phyloP scores from a whole-genome alignment of 176 grass and related monocot species.

The Zea luxurians region DNA sequence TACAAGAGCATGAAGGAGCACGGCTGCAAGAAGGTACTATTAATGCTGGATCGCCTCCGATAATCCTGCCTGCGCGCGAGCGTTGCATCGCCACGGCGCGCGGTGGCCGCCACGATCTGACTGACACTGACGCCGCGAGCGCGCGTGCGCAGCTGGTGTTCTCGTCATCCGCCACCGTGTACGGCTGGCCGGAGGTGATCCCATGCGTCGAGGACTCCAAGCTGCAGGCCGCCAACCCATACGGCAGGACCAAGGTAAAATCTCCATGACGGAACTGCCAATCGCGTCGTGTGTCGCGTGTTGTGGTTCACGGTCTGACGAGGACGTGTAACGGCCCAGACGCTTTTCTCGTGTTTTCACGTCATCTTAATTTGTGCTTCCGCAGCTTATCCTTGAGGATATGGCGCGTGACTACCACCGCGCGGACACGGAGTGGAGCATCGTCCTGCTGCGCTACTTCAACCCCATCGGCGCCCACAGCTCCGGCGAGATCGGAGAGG shows the following conservation, averaged over 20 bases:
- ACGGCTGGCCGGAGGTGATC: constrained; percentile 74
- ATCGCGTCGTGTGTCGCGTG: background rate
- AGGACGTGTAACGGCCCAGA: background rate
- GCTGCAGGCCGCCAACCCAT: constrained; percentile 80
- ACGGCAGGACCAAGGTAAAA: constrained; percentile 84
- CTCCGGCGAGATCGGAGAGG: constrained; percentile 88
- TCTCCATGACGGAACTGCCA: background rate
- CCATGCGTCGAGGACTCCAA: constrained; percentile 77
- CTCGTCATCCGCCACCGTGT: constrained; percentile 85
- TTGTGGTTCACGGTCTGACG: background rate
- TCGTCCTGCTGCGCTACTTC: constrained; percentile 84
- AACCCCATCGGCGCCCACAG: constrained; percentile 89
- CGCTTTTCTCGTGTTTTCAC: background rate
- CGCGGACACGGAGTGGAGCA: constrained; percentile 65
- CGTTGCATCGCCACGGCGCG: background rate
- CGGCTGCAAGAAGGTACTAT: constrained; percentile 71
- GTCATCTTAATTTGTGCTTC: background rate
- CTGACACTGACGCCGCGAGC: background rate
- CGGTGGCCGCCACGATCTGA: background rate
- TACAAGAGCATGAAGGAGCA: constrained; percentile 68
- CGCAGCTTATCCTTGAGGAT: constrained; percentile 86
- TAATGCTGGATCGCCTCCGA: background rate
- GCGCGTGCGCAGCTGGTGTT: constrained; percentile 56
- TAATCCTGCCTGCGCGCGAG: background rate
- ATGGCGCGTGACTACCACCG: constrained; percentile 70